Evolutionary conservation across 2,329 filamentous ascomycete species (phyloP), one percentile per base, ranked within the genome.

Genomic region (Clonostachys rhizophaga): DNA sequence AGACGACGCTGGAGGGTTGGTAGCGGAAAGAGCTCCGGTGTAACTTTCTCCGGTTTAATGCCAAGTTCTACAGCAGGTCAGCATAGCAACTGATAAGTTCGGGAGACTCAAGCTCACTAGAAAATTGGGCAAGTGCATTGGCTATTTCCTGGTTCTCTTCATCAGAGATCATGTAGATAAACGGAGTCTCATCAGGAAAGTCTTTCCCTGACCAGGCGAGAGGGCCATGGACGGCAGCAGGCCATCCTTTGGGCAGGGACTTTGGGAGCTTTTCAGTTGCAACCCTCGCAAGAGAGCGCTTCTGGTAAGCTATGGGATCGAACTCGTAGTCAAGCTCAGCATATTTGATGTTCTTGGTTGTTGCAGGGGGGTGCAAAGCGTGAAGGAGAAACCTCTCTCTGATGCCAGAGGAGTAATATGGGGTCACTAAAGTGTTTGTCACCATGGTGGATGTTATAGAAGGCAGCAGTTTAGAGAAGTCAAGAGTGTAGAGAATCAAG

Each of bases 1-100:
- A 48, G 42, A 34, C 40, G 40, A 10, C 18, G 34, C 14, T 36
- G 42, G 11, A 48, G 30, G 11, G 36, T 48, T 5, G 46, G 46
- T 20, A 48, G 36, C 1, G 17, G 12, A 18, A 48, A 48, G 9
- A 24, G 44, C 17, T 43, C 45, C 20, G 37, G 40, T n/a, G 24
- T 35, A 12, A 49, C 30, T 30, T 50, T 35, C 17, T 39, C 36
- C 14, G 14, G 14, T 12, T 39, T 18, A 11, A 39, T n/a, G 14
- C 17, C 36, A 18, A 39, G 36, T n/a, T 39, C 36, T 39, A 39
- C 14, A 18, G 10, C 9, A 30, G 10, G 24, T 30, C 24, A 39
- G 36, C 14, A 39, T 3, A 4, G 7, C 7, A 39, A n/a, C 14
- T 4, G 36, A 11, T 39, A n/a, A 18, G 12, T 39, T 14, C 36